Evolutionary conservation across 2,329 filamentous ascomycete genomes (phyloP).

Genomic region (Curvularia spicifera): DNA sequence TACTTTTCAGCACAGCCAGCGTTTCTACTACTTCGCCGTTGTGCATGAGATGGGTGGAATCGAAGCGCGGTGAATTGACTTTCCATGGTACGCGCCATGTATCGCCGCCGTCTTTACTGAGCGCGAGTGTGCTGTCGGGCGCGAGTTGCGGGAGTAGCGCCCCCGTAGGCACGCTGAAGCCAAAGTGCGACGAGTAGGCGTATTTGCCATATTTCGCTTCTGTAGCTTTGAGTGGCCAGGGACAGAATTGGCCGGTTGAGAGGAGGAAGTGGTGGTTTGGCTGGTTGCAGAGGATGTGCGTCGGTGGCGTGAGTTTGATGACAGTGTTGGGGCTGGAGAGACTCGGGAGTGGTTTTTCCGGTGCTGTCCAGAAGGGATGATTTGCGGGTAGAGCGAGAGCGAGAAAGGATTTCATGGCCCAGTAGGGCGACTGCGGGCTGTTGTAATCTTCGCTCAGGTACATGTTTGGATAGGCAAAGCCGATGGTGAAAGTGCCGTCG

Average conservation of each 20-base stretch:
- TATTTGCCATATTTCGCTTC: constrained; percentile 47
- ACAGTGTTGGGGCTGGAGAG: neutral
- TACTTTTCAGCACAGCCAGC: constrained; percentile 23
- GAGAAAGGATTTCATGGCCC: constrained; percentile 60
- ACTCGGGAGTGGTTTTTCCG: constrained; percentile 49
- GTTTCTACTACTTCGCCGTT: constrained; percentile 11
- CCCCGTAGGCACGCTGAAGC: constrained; percentile 51
- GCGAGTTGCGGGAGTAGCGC: constrained; percentile 50
- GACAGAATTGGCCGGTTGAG: constrained; percentile 44
- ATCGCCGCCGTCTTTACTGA: constrained; percentile 50
- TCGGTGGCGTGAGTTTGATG: constrained; percentile 38
- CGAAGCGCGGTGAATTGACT: constrained; percentile 14
- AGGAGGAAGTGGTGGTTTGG: constrained; percentile 43
- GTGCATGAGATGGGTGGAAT: constrained; percentile 9
- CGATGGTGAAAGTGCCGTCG: constrained; percentile 60
- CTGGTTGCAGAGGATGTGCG: constrained; percentile 56
- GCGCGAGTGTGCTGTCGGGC: constrained; percentile 49
- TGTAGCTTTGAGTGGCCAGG: constrained; percentile 47
- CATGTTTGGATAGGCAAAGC: constrained; percentile 58
- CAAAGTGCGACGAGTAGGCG: constrained; percentile 47
- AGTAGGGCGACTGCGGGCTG: constrained; percentile 63
- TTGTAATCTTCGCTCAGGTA: constrained; percentile 65
- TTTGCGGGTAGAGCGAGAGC: constrained; percentile 47
- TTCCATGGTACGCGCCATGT: constrained; percentile 52
- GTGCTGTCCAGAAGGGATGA: constrained; percentile 56